phyloP scores from a whole-genome alignment of 2,329 filamentous ascomycete genomes.

The Alternaria sp. region DNA sequence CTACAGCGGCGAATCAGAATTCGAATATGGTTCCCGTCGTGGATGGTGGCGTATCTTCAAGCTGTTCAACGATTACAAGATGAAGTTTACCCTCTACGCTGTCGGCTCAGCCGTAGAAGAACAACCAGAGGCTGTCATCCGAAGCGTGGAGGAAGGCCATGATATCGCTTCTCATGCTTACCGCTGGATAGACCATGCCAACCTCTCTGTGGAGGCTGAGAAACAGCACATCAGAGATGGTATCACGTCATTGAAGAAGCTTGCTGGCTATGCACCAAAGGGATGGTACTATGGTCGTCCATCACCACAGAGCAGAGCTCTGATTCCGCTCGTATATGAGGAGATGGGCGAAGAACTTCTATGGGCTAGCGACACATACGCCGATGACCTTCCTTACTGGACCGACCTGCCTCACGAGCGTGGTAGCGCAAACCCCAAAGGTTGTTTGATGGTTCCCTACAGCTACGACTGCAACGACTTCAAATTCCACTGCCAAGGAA shows the following conservation, averaged over 20 bases:
- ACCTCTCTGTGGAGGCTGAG: conserved; percentile 57
- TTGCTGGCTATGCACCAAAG: conserved; percentile 58
- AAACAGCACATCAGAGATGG: conserved; percentile 58
- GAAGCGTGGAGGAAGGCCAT: conserved; percentile 60
- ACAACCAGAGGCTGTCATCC: conserved; percentile 58
- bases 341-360: conserved; percentile 62
- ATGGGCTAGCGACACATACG: conserved; percentile 62
- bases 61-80: conserved; percentile 59
- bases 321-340: conserved; percentile 62
- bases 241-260: conserved; percentile 53
- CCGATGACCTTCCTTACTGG: conserved; percentile 67
- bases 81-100: conserved; percentile 63
- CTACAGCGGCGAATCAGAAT: conserved; percentile 60
- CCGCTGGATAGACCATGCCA: conserved; percentile 62
- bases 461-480: conserved; percentile 66
- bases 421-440: conserved; percentile 52
- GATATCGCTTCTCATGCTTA: conserved; percentile 62
- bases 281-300: conserved; percentile 62
- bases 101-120: conserved; percentile 60
- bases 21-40: conserved; percentile 61
- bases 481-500: conserved; percentile 55
- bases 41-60: conserved; percentile 62
- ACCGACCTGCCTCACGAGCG: conserved; percentile 62
- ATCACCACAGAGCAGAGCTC: conserved; percentile 56
- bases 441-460: conserved; percentile 65